Conservation (phyloP, 106 monocot genomes). For the Amphibolis antarctica region DNA sequence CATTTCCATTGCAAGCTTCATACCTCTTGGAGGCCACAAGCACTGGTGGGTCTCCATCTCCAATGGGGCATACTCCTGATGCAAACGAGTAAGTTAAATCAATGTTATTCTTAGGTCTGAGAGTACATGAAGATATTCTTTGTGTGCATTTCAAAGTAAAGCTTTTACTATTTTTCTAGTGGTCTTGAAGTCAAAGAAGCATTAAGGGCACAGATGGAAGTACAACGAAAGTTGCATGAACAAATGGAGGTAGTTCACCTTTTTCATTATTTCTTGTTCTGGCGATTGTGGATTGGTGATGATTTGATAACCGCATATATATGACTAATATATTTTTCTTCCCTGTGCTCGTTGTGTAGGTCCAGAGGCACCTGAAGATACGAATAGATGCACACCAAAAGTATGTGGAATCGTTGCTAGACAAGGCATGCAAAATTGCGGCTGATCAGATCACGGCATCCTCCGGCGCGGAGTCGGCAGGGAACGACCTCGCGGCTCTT, state of each 20-base stretch:
- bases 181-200: slow-evolving; percentile 94
- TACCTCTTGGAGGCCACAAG: slow-evolving; percentile 56
- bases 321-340: too few relatives aligned
- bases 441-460: slow-evolving; percentile 65
- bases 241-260: slow-evolving; percentile 75
- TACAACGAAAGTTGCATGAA: slow-evolving; percentile 86
- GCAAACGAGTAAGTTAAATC: slow-evolving; percentile 65
- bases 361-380: slow-evolving; percentile 88
- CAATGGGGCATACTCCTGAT: slow-evolving; percentile 59
- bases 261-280: neutral
- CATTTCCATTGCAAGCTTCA: slow-evolving; percentile 24
- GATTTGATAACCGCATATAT: too few relatives aligned
- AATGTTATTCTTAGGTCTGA: neutral
- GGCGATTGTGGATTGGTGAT: too few relatives aligned
- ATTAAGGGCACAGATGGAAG: slow-evolving; percentile 89
- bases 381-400: slow-evolving; percentile 78
- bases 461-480: slow-evolving; percentile 16
- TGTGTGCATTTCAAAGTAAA: neutral
- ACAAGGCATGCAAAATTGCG: slow-evolving; percentile 76
- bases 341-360: slow-evolving; percentile 37
- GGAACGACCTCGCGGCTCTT: slow-evolving; percentile 24
- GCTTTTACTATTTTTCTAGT: slow-evolving; percentile 23
- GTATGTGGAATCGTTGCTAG: slow-evolving; percentile 61
- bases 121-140: neutral
- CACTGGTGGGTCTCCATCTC: slow-evolving; percentile 40